Base-by-base conservation (phyloP, 768 basidiomycete species). In the Termitomyces sp. region DNA sequence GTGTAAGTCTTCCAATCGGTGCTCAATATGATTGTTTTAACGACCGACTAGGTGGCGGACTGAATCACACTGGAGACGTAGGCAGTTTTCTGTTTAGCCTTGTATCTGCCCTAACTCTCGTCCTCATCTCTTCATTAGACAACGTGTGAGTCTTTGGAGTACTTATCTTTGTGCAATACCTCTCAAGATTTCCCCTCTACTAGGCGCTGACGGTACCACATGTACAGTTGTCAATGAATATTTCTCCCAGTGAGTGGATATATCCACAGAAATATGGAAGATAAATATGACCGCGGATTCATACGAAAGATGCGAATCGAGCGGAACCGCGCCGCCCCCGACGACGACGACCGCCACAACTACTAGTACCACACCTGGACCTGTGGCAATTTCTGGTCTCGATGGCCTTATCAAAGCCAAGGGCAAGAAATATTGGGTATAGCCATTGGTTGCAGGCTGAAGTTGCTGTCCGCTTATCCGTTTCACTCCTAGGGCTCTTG, bases 351-450 rank as follows among this genome's bases (percentile, higher is more conserved):
- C 51, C 32, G 28, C 18, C 2, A 52, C 38, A 12, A 40, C 53
- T 28, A 42, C 54, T 6, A 55, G 39, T 32, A 55, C 36, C 24
- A 24, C 39, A 20, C 28, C 40, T 55, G 54, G 40, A 20, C 54
- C 54, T 18, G 2, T 2, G 54, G 40, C 8, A 32, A 55, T 40
- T 6, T 15, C 28, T 18, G 55, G 55, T 32, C 55, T 55, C 7
- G 40, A 55, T 44, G 55, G 40, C 18, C 55, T 1, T 20, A 44
- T 55, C 18, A 42, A 55, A 32, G 39, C 40, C 12, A 55, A 55
- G 42, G 55, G 55, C 55, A 55, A 55, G 40, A 55, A 55, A 44
- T 55, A 55, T 20, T 55, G 55, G 55, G 55, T 55, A 32, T 36
- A 11, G 16, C n/a, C 1, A 20, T 42, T 2, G 4, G 6, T 8